Evolutionary conservation across 1,139 yeast species (phyloP), one percentile per base, ranked within the genome.

Genomic region (Tardiomyces depauwii): DNA sequence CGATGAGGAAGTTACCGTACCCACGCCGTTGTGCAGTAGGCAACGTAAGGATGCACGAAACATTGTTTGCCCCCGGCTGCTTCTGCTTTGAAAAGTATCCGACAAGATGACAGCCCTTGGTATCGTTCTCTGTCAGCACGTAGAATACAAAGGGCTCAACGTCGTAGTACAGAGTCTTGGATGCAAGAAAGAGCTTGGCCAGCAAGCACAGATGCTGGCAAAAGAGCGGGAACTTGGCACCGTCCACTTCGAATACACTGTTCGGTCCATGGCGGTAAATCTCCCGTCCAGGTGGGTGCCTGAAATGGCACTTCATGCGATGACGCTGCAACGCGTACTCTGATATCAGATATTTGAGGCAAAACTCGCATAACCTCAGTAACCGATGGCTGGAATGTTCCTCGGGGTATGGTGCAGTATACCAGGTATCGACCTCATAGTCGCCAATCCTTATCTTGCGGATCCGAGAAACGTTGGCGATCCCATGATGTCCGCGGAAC

Each of bases 51-150:
- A 91, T 91, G 65, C 98, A 91, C 45, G 95, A 83, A 18, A 91
- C 80, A 57, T 89, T 89, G 61, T 85, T 54, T 2, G 45, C 45
- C 23, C 46, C 41, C 38, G 45, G 45, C 7, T 43, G 43, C 58
- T 88, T 87, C 56, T 88, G 96, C 56, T 89, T 91, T 25, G 95
- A 85, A 58, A 91, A 91, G 63, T 91, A 91, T 0, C 98, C 98
- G 33, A 88, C 93, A 64, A 89, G 81, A 60, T 83, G 88, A 59
- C 83, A 83, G 25, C 76, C 77, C 2, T 56, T 51, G 10, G 68
- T 70, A 55, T 82, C 89, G 28, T 76, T 69, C 55, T 82, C 93
- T 1, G 91, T 84, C 46, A 91, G 66, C 1, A 88, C 78, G 63
- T 91, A 91, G 60, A 91, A 91, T 59, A 85, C 74, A 57, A 91